phyloP scores from a whole-genome alignment of 345 rosid genomes.

The Gossypium bickii region DNA sequence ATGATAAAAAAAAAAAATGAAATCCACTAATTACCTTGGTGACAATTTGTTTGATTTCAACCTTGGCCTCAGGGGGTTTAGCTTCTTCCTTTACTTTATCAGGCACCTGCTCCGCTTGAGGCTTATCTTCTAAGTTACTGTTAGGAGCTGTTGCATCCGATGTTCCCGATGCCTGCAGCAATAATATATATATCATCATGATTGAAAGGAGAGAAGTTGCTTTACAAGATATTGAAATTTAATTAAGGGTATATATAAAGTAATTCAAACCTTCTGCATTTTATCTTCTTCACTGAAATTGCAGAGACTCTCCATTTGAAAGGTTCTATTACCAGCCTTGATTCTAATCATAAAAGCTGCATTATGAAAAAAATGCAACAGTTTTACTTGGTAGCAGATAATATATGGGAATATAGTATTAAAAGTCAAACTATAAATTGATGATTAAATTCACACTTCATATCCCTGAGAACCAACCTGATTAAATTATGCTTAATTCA shows the following conservation, averaged over 20 bases:
- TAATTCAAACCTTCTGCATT: conserved; percentile 45
- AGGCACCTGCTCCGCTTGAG: conserved; percentile 16
- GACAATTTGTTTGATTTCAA: conserved; percentile 14
- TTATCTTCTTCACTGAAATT: conserved; percentile 71
- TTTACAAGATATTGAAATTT: background rate
- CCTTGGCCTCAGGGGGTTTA: conserved; percentile 14
- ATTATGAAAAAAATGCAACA: background rate
- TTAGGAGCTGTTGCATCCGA: conserved; percentile 25
- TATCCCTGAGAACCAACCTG: background rate
- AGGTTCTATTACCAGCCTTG: conserved; percentile 58
- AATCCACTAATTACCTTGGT: conserved; percentile 22
- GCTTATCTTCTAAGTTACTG: conserved; percentile 20
- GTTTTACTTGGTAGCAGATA: background rate
- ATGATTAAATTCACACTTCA: background rate
- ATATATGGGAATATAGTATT: background rate
- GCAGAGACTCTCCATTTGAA: conserved; percentile 63
- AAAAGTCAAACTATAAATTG: no score
- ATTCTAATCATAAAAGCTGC: conserved; percentile 87
- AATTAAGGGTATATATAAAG: background rate
- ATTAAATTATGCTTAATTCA: background rate
- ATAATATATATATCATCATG: background rate
- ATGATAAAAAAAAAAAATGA: background rate
- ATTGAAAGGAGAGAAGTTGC: background rate
- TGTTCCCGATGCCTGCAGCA: conserved; percentile 40
- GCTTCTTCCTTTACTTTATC: conserved; percentile 24